Conservation (phyloP, 2,329 filamentous ascomycete genomes). For the Arthroderma uncinatum region DNA sequence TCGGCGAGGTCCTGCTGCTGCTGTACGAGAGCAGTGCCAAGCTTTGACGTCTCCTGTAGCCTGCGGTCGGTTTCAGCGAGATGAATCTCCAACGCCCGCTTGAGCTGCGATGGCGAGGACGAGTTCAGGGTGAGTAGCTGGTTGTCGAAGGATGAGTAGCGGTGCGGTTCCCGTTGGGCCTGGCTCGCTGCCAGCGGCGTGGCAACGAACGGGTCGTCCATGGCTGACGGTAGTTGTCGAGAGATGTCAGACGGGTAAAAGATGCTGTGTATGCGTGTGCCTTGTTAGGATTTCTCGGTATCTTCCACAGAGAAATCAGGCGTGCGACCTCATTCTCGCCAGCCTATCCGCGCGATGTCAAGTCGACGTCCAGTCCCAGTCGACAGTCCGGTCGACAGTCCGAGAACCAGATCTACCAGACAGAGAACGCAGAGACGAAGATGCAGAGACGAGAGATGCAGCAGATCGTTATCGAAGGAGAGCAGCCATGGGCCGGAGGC, state of each 20-base stretch:
- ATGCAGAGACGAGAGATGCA: neutral
- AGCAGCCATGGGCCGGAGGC: neutral
- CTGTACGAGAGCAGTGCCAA: slow-evolving; percentile 76
- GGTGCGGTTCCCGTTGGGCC: slow-evolving; percentile 41
- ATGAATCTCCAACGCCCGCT: slow-evolving; percentile 79
- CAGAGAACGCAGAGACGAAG: no score
- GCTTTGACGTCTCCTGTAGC: slow-evolving; percentile 78
- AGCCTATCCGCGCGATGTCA: neutral
- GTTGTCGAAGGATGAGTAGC: slow-evolving; percentile 73
- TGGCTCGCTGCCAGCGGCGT: slow-evolving; percentile 35
- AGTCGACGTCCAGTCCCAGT: no score
- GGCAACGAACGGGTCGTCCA: slow-evolving; percentile 50
- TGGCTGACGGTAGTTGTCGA: slow-evolving; percentile 13
- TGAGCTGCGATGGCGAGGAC: slow-evolving; percentile 77
- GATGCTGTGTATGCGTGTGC: neutral
- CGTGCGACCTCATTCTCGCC: slow-evolving; percentile 5
- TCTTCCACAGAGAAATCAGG: neutral
- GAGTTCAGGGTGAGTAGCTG: slow-evolving; percentile 68
- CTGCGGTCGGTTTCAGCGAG: slow-evolving; percentile 83
- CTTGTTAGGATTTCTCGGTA: slow-evolving; percentile 7
- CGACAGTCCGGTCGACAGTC: no score
- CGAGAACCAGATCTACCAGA: no score
- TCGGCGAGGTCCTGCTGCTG: slow-evolving; percentile 77
- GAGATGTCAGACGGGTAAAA: neutral
- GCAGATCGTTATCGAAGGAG: neutral